Evolutionary conservation across 805 yeast species (phyloP).

Genomic region (Wickerhamiella alocasiicola): DNA sequence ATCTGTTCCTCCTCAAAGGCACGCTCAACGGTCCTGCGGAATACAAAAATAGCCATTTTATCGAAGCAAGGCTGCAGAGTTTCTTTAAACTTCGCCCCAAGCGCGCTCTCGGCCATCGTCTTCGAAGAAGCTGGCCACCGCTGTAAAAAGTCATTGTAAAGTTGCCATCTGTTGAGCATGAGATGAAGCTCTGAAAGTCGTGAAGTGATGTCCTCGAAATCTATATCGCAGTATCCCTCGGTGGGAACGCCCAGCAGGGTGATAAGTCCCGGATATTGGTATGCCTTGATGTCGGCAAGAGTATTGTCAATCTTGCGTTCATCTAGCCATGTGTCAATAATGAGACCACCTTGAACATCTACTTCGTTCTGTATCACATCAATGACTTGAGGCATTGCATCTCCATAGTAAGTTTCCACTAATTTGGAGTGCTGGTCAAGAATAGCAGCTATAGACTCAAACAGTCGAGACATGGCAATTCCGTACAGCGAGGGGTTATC

Average conservation of each 20-base stretch:
- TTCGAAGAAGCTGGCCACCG: constrained; percentile 37
- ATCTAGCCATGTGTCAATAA: constrained; percentile 77
- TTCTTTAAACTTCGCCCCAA: constrained; percentile 41
- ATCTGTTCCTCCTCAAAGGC: constrained; percentile 62
- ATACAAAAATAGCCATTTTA: constrained; percentile 47
- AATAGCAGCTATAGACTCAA: constrained; percentile 75
- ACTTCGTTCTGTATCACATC: constrained; percentile 71
- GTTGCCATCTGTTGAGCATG: constrained; percentile 70
- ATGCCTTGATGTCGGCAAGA: constrained; percentile 42
- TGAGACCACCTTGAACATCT: constrained; percentile 84
- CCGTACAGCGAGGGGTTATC: constrained; percentile 28
- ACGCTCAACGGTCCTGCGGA: constrained; percentile 68
- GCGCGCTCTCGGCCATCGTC: constrained; percentile 41
- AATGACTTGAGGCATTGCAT: constrained; percentile 49
- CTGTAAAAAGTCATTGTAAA: constrained; percentile 47
- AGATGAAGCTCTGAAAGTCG: constrained; percentile 57
- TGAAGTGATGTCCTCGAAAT: constrained; percentile 56
- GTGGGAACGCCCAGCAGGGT: constrained; percentile 4
- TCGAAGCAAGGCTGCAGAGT: constrained; percentile 54
- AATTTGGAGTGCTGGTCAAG: constrained; percentile 76
- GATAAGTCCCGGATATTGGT: constrained; percentile 40
- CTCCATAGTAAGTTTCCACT: constrained; percentile 63
- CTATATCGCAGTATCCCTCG: constrained; percentile 17
- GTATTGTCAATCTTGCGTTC: constrained; percentile 45
- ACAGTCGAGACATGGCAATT: constrained; percentile 35